Conservation (phyloP, 495 filamentous ascomycete species). For the Aspergillus bertholletiae region DNA sequence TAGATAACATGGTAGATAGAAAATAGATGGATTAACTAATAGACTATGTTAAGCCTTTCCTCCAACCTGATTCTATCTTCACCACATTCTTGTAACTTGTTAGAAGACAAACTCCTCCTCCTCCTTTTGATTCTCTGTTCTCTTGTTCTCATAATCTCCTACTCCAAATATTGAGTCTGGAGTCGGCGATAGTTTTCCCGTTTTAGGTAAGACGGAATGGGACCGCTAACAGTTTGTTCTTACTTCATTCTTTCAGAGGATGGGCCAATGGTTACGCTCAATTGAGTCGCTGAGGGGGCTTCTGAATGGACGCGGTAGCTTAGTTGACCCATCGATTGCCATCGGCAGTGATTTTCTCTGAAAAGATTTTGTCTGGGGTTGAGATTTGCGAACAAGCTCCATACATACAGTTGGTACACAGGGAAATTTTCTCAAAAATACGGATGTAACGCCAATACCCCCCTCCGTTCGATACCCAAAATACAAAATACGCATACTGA, state of each 20-base stretch:
- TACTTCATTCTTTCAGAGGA: neutral
- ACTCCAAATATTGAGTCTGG: too few relatives aligned
- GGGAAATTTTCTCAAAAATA: neutral
- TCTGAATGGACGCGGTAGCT: neutral
- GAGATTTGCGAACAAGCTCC: too few relatives aligned
- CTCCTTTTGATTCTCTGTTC: too few relatives aligned
- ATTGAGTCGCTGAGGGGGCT: neutral
- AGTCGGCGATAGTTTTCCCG: conserved; percentile 1
- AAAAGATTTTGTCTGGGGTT: neutral
- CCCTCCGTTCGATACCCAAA: neutral
- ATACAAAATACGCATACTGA: neutral
- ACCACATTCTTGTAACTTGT: too few relatives aligned
- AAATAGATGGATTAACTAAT: too few relatives aligned
- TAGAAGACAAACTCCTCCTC: too few relatives aligned
- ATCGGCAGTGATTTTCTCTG: neutral
- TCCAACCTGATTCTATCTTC: too few relatives aligned
- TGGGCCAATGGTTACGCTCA: neutral
- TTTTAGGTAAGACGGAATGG: neutral
- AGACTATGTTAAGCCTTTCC: too few relatives aligned
- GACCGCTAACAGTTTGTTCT: neutral
- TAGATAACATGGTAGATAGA: too few relatives aligned
- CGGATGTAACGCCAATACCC: neutral
- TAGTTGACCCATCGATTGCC: neutral
- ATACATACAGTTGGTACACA: too few relatives aligned
- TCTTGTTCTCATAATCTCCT: too few relatives aligned